A percentile compares a stretch with the other conserved stretches of the same genome.
phyloP scores from a whole-genome alignment of 176 grass and related monocot species.

The Chrysopogon serrulatus region DNA sequence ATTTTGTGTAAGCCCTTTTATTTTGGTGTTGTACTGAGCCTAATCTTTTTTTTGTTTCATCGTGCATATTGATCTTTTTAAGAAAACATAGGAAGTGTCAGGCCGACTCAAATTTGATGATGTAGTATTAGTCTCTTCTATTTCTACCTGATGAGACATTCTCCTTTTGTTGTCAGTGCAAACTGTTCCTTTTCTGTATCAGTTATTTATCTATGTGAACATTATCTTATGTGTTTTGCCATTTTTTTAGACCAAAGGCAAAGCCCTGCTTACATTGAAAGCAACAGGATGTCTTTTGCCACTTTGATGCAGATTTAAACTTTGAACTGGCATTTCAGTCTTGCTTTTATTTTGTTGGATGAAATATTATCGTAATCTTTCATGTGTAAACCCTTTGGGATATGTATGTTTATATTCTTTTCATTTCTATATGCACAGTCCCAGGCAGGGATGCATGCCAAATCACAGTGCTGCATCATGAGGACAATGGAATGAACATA shows the following conservation, averaged over 20 bases:
- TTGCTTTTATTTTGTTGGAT: not conserved
- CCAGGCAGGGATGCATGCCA: conserved; percentile 81
- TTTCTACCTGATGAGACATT: not conserved
- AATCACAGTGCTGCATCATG: conserved; percentile 87
- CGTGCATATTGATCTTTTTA: not conserved
- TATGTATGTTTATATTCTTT: conserved; percentile 2
- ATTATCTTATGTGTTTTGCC: not conserved
- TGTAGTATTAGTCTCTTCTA: not conserved
- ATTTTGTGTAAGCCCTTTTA: not conserved
- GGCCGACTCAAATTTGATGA: not conserved
- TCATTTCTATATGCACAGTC: conserved; percentile 44
- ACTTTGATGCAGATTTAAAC: not conserved
- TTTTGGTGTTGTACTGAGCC: not conserved
- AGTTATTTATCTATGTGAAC: not conserved
- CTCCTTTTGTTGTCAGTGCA: not conserved
- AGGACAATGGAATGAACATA: conserved; percentile 84
- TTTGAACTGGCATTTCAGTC: not conserved
- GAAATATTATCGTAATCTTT: not conserved
- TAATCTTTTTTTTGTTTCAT: not conserved
- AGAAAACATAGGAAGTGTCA: not conserved
- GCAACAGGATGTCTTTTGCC: not conserved
- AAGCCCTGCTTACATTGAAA: no score
- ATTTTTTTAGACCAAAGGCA: not conserved
- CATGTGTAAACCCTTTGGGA: not conserved
- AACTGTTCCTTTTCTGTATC: not conserved